These are phyloP conservation scores for Plasmodium inui DNA, from an alignment of 169 alveolate genomes.

Conservation along the genomic window DNA sequence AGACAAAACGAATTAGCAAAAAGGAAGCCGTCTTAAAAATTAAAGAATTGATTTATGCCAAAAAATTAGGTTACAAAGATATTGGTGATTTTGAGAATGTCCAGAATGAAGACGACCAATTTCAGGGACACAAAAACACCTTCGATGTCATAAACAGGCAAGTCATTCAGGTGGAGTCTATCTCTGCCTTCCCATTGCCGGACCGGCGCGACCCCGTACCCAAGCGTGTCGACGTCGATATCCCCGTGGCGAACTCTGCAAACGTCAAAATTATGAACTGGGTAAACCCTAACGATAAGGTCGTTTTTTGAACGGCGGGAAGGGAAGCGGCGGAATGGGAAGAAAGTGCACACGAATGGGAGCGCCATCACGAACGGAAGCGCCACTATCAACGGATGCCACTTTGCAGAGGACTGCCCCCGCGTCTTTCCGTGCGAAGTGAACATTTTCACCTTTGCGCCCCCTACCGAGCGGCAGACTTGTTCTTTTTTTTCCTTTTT, in stretches of 20 bases:
- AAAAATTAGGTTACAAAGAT: constrained; percentile 79
- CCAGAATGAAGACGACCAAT: constrained; percentile 79
- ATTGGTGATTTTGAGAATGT: constrained; percentile 81
- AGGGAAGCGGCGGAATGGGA: too few relatives aligned
- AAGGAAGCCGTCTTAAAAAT: constrained; percentile 67
- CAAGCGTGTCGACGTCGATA: constrained; percentile 91
- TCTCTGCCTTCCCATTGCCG: constrained; percentile 83
- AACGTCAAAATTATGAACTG: constrained; percentile 89
- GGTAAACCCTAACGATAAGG: constrained; percentile 92
- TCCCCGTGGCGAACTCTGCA: constrained; percentile 85
- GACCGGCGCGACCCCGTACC: constrained; percentile 89
- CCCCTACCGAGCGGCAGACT: neutral
- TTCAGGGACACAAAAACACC: constrained; percentile 76
- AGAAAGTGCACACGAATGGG: too few relatives aligned
- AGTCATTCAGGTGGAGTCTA: constrained; percentile 83
- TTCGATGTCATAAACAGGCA: constrained; percentile 84
- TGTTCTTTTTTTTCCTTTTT: constrained; percentile 1
- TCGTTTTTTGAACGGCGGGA: constrained; percentile 76
- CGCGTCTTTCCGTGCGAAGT: neutral
- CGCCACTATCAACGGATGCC: neutral
- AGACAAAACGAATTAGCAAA: constrained; percentile 72
- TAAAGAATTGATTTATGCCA: constrained; percentile 49
- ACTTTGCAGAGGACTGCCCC: neutral
- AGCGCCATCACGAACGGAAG: too few relatives aligned
- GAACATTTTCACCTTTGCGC: neutral